A percentile compares a stretch with the other conserved stretches of the same genome.
Conservation (phyloP, 305 asterid genomes). For the Solanum chacoense region DNA sequence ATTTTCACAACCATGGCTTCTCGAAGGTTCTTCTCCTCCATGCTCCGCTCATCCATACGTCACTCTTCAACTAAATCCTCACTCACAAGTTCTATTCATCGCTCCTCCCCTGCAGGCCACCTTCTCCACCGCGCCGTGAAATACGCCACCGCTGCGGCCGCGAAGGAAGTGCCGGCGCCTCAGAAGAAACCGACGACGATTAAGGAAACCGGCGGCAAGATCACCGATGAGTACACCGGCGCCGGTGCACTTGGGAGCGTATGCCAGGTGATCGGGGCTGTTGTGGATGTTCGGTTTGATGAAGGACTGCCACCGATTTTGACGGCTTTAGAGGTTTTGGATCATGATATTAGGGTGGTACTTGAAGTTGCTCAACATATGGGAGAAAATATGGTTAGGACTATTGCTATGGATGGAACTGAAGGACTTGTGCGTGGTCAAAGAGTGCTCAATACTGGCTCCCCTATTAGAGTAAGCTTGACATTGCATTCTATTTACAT, state of each 20-base stretch:
- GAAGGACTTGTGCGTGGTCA: conserved; percentile 97
- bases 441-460: conserved; percentile 84
- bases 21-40: conserved; percentile 37
- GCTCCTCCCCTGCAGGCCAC: conserved; percentile 26
- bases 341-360: conserved; percentile 44
- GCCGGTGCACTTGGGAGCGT: conserved; percentile 45
- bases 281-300: conserved; percentile 49
- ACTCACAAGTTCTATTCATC: conserved; percentile 9
- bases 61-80: conserved; percentile 21
- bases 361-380: conserved; percentile 63
- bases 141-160: conserved; percentile 32
- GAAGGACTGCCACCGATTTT: conserved; percentile 50
- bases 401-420: conserved; percentile 95
- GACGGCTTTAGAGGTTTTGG: conserved; percentile 56
- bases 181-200: background rate
- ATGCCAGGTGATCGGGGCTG: conserved; percentile 62
- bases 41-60: conserved; percentile 32
- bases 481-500: conserved; percentile 8
- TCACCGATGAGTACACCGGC: conserved; percentile 48
- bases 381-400: conserved; percentile 58
- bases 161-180: conserved; percentile 11
- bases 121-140: conserved; percentile 27
- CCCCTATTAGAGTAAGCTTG: conserved; percentile 59
- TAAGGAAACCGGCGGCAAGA: conserved; percentile 22
- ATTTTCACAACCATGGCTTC: conserved; percentile 28